A percentile compares a stretch with the other conserved stretches of the same genome.
Evolutionary conservation across 1,139 yeast genomes (phyloP).

Genomic region (Blastobotrys niveus): DNA sequence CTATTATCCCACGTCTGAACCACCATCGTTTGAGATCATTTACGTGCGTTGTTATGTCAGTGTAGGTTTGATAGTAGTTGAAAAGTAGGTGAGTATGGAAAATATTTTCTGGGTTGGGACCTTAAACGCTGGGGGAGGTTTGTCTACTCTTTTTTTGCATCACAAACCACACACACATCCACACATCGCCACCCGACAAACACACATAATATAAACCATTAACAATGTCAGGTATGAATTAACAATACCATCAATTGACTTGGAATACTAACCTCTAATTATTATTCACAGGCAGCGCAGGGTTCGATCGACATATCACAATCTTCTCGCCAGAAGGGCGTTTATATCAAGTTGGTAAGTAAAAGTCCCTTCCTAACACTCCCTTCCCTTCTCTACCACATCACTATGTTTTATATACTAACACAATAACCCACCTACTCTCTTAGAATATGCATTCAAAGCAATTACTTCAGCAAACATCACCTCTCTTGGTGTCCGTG

Average conservation of each 20-base stretch:
- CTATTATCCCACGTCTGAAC: constrained; percentile 28
- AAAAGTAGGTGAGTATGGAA: too few species aligned
- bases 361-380: too few species aligned
- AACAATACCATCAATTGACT: neutral
- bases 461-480: constrained; percentile 91
- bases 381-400: too few species aligned
- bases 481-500: constrained; percentile 81
- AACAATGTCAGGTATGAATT: constrained; percentile 15
- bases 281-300: constrained; percentile 43
- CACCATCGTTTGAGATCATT: constrained; percentile 27
- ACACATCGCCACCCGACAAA: neutral
- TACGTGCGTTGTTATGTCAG: too few species aligned
- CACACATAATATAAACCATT: neutral
- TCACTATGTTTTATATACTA: neutral
- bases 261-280: neutral
- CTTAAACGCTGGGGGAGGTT: too few species aligned
- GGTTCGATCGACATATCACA: constrained; percentile 97
- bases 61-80: too few species aligned
- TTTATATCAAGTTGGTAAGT: constrained; percentile 75
- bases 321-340: constrained; percentile 98
- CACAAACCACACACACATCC: neutral
- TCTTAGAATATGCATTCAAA: constrained; percentile 91
- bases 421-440: constrained; percentile 1
- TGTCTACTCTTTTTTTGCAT: neutral
- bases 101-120: too few species aligned